Evolutionary conservation across 1,284 basidiomycete genomes (phyloP), one percentile per base, ranked within the genome.

Genomic region (Puccinia triticina): DNA sequence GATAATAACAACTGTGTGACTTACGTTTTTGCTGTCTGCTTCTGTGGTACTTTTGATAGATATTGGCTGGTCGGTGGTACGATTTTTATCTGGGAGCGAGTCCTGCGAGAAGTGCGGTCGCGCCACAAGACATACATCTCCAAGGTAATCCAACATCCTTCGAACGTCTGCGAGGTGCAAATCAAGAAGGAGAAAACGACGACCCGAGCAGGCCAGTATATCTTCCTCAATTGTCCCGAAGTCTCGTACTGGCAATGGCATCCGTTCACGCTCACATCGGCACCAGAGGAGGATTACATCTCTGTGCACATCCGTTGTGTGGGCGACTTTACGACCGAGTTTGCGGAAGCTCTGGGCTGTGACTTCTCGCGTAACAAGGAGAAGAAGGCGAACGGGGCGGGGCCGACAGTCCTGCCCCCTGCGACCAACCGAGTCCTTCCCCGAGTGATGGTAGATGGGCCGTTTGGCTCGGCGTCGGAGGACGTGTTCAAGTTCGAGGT

Each of bases 181-280:
- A 94, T 96, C 89, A 95, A 95, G 89, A 96, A 95, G 88, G 94
- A 95, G 85, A 93, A 92, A 88, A 93, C 91, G 0, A 91, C 88
- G 1, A 91, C 90, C 43, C 90, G 91, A 29, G 93, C 94, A 1
- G 94, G 94, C 26, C 87, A 84, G 87, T 95, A 95, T 87, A 93
- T 96, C 86, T 95, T 95, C 89, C 87, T 96, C 5, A 87, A 86
- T 79, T 87, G 93, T 88, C 94, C 94, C 10, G 93, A 93, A 87
- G 89, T 96, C 55, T 94, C 92, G 14, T 95, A 94, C 89, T 95
- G 93, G 90, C 94, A 96, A 86, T 96, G 94, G 93, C 94, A 96
- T 86, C 94, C 94, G 32, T 95, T 95, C 89, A 95, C 94, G 23
- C 90, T 96, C 84, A 95, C 93, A 34, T 85, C 84, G 8, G 93